phyloP scores from a whole-genome alignment of 257 asterid species.

The Salvia rosmarinus region DNA sequence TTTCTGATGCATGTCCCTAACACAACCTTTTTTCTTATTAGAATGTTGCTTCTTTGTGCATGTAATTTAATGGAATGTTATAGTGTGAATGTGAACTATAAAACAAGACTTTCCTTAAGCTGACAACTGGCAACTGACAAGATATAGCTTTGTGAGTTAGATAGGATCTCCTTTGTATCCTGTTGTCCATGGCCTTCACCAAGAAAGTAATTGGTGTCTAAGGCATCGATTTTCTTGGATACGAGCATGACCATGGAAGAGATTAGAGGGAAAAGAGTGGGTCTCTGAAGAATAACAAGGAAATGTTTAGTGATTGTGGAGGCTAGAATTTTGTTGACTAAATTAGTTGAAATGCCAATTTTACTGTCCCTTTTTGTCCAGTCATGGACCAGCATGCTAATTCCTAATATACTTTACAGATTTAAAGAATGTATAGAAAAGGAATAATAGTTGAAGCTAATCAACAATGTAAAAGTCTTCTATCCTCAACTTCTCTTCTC shows the following conservation, averaged over 20 bases:
- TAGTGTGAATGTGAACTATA: constrained; percentile 4
- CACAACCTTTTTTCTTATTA: background rate
- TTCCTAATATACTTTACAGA: constrained; percentile 2
- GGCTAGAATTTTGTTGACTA: background rate
- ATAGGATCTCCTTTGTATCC: background rate
- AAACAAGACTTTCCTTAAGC: background rate
- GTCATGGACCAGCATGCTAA: background rate
- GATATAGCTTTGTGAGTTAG: background rate
- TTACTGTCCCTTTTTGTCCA: constrained; percentile 6
- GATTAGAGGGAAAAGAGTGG: background rate
- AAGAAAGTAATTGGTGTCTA: background rate
- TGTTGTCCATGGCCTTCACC: background rate
- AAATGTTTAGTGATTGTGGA: background rate
- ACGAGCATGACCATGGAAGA: background rate
- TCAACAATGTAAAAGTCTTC: too few species aligned
- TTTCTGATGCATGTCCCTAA: background rate
- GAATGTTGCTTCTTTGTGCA: background rate
- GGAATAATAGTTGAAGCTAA: too few species aligned
- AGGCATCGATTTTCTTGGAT: too few species aligned
- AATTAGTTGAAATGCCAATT: constrained; percentile 12
- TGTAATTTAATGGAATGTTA: background rate
- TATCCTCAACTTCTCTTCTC: constrained; percentile 2
- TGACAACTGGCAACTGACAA: background rate
- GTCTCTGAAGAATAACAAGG: background rate
- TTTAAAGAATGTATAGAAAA: background rate